A percentile compares a stretch with the other conserved stretches of the same genome.
Conservation (phyloP, 2,329 filamentous ascomycete genomes). For the Cercospora canescens region DNA sequence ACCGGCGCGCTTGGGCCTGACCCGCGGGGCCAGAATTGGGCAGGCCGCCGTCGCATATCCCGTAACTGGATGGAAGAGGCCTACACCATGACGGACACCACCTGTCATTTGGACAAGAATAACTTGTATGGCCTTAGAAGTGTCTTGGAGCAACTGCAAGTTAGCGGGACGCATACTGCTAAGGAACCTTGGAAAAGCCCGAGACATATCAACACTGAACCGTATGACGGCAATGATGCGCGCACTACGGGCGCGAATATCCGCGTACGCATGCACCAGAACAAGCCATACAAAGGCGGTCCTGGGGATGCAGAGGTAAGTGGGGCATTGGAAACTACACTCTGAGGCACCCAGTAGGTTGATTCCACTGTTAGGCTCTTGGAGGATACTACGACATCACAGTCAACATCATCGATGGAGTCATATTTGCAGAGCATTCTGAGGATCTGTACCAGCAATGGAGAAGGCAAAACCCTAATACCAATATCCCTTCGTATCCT, state of each 20-base stretch:
- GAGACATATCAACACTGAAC: not conserved
- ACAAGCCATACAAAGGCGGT: not conserved
- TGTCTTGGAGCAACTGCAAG: not conserved
- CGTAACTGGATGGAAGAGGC: too few relatives aligned
- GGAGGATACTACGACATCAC: not conserved
- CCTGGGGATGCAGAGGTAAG: too few relatives aligned
- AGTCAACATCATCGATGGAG: not conserved
- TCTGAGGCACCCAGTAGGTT: not conserved
- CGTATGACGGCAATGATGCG: not conserved
- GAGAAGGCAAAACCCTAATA: not conserved
- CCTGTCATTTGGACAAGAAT: not conserved
- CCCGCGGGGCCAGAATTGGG: not conserved
- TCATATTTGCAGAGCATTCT: not conserved
- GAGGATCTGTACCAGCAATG: not conserved
- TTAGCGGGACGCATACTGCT: not conserved
- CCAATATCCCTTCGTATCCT: not conserved
- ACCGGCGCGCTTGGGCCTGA: not conserved
- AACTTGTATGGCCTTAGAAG: not conserved
- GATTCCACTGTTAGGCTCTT: not conserved
- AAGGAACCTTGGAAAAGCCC: not conserved
- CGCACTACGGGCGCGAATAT: not conserved
- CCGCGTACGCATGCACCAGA: not conserved
- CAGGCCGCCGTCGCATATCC: too few relatives aligned
- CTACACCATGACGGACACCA: not conserved
- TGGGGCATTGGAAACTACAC: not conserved